Conservation (phyloP, 768 basidiomycete genomes). For the Thelephora ganbajun region DNA sequence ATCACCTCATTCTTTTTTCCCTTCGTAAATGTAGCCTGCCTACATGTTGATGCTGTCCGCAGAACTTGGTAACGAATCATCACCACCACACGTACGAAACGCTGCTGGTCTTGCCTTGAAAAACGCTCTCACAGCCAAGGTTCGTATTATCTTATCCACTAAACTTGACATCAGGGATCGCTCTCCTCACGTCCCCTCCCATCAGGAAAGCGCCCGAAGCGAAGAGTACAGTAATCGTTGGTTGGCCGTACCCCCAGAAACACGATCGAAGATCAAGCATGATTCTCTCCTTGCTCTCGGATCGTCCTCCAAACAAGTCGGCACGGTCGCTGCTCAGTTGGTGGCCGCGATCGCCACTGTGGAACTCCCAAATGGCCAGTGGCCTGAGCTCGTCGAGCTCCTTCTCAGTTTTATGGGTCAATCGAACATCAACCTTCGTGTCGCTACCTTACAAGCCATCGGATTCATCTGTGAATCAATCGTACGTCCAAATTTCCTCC, state of each 20-base stretch:
- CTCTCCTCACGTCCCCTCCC: conserved; percentile 8
- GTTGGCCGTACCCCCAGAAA: conserved; percentile 56
- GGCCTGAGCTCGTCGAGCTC: conserved; percentile 82
- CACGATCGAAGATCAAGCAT: conserved; percentile 76
- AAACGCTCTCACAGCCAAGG: conserved; percentile 84
- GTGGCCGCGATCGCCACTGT: conserved; percentile 89
- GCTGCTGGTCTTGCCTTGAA: conserved; percentile 97
- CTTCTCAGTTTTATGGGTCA: conserved; percentile 79
- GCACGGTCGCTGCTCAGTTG: conserved; percentile 83
- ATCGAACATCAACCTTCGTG: conserved; percentile 56
- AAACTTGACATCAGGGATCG: conserved; percentile 9
- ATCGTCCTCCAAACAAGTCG: conserved; percentile 56
- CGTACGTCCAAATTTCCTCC: conserved; percentile 37
- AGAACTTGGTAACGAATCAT: conserved; percentile 68
- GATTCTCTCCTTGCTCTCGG: conserved; percentile 73
- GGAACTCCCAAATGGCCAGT: conserved; percentile 78
- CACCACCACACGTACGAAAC: conserved; percentile 65
- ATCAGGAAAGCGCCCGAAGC: conserved; percentile 63
- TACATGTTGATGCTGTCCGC: conserved; percentile 87
- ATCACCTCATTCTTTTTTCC: conserved; percentile 3
- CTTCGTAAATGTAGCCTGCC: conserved; percentile 48
- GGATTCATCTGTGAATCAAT: conserved; percentile 96
- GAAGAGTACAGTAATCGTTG: conserved; percentile 67
- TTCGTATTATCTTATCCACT: conserved; percentile 26
- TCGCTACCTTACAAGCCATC: conserved; percentile 87